Evolutionary conservation across 306 rosid species (phyloP), one percentile per base, ranked within the genome.

Genomic region (Luffa aegyptiaca): DNA sequence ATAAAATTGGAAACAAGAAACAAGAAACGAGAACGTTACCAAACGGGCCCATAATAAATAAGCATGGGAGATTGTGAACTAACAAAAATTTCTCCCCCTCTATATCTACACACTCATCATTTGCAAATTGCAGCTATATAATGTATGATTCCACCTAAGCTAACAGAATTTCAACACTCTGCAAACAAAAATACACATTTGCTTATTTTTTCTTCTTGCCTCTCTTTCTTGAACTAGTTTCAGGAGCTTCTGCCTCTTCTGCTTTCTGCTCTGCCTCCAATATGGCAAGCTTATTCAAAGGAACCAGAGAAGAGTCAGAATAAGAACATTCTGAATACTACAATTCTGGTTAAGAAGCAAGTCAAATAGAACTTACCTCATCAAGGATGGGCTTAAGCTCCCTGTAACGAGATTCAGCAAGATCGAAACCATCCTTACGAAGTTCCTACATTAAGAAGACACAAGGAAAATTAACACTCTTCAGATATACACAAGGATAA

Each of bases 391-490:
- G 98, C 84, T 92, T 95, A 66, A 95, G 97, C 88, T 95, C 98
- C 85, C 88, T 84, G 83, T 90, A 90, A 45, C 97, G 92, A 70
- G 86, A 75, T 82, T 91, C 98, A 14, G 97, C 98, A 46, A 92
- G 97, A 90, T 95, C 98, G 83, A 95, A 95, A 49, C 98, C 98
- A 56, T 95, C 98, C 82, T 91, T 95, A n/a, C 97, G 92, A 31
- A 95, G 98, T 89, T 95, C 98, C 98, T 93, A 78, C 31, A 31
- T 73, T 7, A 79, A 79, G 84, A 79, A 79, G 84, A 83, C 45
- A 12, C 1, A 5, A 73, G 18, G 59, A 16, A 49, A 36, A 73
- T 73, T 52, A 33, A 8, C 16, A 73, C 61, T 31, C 31, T 49
- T 49, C 18, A 21, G 56, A 11, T 26, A 49, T 48, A 46, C 10